Evolutionary conservation across 805 yeast genomes (phyloP).

Genomic region (Cyberlindnera euphorbiae): DNA sequence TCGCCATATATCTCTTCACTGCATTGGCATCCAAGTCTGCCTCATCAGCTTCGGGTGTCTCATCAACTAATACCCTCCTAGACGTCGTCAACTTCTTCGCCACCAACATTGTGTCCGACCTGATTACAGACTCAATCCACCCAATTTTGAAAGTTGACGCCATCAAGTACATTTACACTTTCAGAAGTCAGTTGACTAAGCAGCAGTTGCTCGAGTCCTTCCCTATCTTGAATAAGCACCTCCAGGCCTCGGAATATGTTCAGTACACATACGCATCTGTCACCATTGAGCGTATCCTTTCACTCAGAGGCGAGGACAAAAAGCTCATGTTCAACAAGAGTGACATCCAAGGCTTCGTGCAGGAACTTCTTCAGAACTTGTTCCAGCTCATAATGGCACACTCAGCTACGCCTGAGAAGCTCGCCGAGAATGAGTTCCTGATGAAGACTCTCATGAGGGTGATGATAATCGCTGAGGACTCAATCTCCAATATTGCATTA

Average conservation of each 20-base stretch:
- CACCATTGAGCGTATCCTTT: constrained; percentile 81
- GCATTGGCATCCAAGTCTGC: constrained; percentile 90
- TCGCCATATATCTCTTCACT: constrained; percentile 80
- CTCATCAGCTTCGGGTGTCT: constrained; percentile 80
- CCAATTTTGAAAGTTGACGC: constrained; percentile 90
- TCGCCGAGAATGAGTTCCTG: constrained; percentile 92
- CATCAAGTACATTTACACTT: constrained; percentile 80
- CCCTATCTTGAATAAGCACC: constrained; percentile 70
- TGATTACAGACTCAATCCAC: constrained; percentile 52
- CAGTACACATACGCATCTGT: constrained; percentile 93
- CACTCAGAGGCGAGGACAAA: constrained; percentile 60
- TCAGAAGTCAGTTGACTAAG: constrained; percentile 89
- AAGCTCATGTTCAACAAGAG: constrained; percentile 60
- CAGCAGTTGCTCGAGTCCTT: constrained; percentile 74
- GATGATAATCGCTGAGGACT: constrained; percentile 64
- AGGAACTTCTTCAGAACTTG: constrained; percentile 58
- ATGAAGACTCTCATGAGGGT: constrained; percentile 88
- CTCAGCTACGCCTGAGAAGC: constrained; percentile 72
- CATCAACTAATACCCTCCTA: constrained; percentile 76
- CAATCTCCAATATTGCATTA: constrained; percentile 41
- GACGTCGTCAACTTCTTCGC: constrained; percentile 87
- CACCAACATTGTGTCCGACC: constrained; percentile 75
- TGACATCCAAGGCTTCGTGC: constrained; percentile 64
- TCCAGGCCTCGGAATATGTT: constrained; percentile 63
- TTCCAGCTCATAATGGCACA: constrained; percentile 61